Evolutionary conservation across 768 basidiomycete genomes (phyloP).

Genomic region (Chiua virens): DNA sequence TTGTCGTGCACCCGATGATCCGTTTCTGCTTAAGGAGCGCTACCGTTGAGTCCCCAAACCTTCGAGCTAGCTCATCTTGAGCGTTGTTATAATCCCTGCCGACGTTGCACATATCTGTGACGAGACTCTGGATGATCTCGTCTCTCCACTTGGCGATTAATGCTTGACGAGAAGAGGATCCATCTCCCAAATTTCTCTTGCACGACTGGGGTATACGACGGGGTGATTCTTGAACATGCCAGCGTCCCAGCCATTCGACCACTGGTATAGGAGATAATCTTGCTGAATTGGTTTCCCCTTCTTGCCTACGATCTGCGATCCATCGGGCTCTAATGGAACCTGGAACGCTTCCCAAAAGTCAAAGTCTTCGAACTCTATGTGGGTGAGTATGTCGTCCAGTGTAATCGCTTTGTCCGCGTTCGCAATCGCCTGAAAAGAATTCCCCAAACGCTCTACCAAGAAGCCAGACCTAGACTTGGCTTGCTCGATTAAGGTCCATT

Average conservation of each 20-base stretch:
- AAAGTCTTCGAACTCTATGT: slow-evolving; percentile 53
- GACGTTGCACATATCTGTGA: slow-evolving; percentile 33
- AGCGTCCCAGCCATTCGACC: slow-evolving; percentile 46
- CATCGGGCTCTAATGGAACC: slow-evolving; percentile 43
- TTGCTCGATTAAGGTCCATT: slow-evolving; percentile 44
- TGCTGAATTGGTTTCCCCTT: slow-evolving; percentile 35
- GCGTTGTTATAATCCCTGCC: slow-evolving; percentile 42
- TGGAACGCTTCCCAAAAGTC: slow-evolving; percentile 46
- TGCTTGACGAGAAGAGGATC: slow-evolving; percentile 25
- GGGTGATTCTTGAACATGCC: slow-evolving; percentile 38
- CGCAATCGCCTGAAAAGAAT: slow-evolving; percentile 31
- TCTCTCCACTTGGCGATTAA: slow-evolving; percentile 37
- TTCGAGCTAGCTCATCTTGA: slow-evolving; percentile 37
- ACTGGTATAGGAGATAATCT: slow-evolving; percentile 47
- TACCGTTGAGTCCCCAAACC: slow-evolving; percentile 36
- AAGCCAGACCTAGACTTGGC: slow-evolving; percentile 28
- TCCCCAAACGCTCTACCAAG: slow-evolving; percentile 25
- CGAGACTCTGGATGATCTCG: slow-evolving; percentile 35
- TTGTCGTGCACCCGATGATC: slow-evolving; percentile 71
- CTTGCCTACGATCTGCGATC: slow-evolving; percentile 43
- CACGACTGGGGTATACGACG: slow-evolving; percentile 23
- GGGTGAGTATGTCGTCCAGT: slow-evolving; percentile 37
- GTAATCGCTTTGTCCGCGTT: slow-evolving; percentile 11
- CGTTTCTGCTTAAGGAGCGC: slow-evolving; percentile 45
- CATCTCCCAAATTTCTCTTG: slow-evolving; percentile 41